These are phyloP conservation scores for Penicillium antarcticum DNA, from an alignment of 495 filamentous ascomycete species.

Conservation along the genomic window DNA sequence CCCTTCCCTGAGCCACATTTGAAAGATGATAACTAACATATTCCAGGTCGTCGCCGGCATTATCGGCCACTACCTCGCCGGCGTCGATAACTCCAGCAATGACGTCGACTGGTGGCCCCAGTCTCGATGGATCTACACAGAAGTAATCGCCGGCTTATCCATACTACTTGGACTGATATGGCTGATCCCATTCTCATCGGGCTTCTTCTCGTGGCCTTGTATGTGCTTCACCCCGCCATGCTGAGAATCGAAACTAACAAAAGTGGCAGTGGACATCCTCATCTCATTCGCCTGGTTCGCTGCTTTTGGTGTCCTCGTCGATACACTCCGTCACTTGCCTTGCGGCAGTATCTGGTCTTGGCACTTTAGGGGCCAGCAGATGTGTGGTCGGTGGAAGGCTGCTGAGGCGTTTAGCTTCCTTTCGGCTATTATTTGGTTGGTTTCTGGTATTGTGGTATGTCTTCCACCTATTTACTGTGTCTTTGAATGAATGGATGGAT, in stretches of 20 bases:
- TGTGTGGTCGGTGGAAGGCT: slow-evolving; percentile 63
- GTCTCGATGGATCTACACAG: slow-evolving; percentile 57
- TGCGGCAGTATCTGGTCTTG: slow-evolving; percentile 58
- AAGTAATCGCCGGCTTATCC: slow-evolving; percentile 54
- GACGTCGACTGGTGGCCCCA: slow-evolving; percentile 35
- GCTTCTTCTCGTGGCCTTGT: slow-evolving; percentile 45
- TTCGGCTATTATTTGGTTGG: slow-evolving; percentile 65
- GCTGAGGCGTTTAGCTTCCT: slow-evolving; percentile 65
- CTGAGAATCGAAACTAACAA: neutral
- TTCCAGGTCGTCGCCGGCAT: slow-evolving; percentile 53
- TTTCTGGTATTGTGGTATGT: slow-evolving; percentile 51
- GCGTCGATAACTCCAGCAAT: slow-evolving; percentile 9
- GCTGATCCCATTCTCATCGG: slow-evolving; percentile 51
- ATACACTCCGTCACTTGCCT: slow-evolving; percentile 43
- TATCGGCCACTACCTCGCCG: slow-evolving; percentile 50
- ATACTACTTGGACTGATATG: slow-evolving; percentile 51
- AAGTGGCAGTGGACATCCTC: slow-evolving; percentile 50
- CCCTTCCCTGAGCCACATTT: neutral
- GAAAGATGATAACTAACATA: neutral
- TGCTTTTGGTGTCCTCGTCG: slow-evolving; percentile 59
- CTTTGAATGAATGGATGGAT: neutral
- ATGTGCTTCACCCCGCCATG: slow-evolving; percentile 9
- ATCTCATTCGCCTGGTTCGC: slow-evolving; percentile 63
- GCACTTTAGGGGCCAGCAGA: slow-evolving; percentile 34
- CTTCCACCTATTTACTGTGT: neutral